Evolutionary conservation across 805 yeast genomes (phyloP).

Genomic region (Schizosaccharomyces cryophilus): DNA sequence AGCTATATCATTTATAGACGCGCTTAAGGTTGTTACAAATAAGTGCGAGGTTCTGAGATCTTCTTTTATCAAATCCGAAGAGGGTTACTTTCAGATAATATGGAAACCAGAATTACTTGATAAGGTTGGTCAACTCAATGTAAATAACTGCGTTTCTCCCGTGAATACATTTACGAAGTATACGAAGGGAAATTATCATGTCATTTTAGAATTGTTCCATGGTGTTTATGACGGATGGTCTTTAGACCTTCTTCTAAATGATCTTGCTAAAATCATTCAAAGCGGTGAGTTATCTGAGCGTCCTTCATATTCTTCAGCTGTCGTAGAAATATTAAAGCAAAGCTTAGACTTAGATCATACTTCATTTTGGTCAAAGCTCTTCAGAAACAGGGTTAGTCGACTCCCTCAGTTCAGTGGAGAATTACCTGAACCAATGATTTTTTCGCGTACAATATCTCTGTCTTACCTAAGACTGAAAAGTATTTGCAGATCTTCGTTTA

Average conservation of each 20-base stretch:
- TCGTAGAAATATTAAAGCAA: no score
- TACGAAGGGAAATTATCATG: neutral
- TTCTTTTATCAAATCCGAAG: constrained; percentile 6
- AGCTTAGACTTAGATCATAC: no score
- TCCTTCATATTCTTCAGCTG: constrained; percentile 4
- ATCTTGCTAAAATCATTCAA: constrained; percentile 6
- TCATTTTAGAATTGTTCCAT: constrained; percentile 6
- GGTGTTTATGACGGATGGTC: constrained; percentile 11
- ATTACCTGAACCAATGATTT: neutral
- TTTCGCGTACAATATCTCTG: neutral
- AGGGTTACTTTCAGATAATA: constrained; percentile 8
- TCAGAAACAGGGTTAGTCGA: neutral
- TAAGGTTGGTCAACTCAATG: neutral
- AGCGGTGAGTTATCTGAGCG: constrained; percentile 4
- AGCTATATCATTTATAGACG: neutral
- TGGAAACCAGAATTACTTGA: neutral
- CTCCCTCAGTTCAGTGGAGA: neutral
- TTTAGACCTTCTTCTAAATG: constrained; percentile 6
- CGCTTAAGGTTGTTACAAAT: constrained; percentile 4
- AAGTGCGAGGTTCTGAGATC: constrained; percentile 6
- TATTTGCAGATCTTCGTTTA: neutral
- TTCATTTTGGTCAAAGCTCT: no score
- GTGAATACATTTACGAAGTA: neutral
- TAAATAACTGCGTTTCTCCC: neutral
- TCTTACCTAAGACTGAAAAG: neutral